Percentiles rank a stretch among this genome's conserved stretches.
These are phyloP conservation scores for Vigna mungo DNA, from an alignment of 306 rosid species.

Conservation along the genomic window DNA sequence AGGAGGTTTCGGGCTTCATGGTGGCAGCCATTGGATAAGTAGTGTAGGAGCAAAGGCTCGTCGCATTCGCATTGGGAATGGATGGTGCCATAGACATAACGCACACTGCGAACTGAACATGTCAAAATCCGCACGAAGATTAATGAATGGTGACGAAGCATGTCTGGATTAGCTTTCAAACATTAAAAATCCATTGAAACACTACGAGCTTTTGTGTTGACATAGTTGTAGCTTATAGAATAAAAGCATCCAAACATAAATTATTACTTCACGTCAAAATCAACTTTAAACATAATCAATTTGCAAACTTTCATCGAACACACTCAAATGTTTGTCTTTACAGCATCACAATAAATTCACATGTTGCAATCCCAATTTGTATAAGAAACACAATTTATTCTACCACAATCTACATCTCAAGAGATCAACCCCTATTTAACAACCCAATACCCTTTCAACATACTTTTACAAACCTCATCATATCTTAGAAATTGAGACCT, in stretches of 20 bases:
- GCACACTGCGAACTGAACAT: slow-evolving; percentile 5
- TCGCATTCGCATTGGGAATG: slow-evolving; percentile 31
- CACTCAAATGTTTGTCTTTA: not conserved
- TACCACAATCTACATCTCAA: not conserved
- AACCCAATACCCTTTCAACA: slow-evolving; percentile 1
- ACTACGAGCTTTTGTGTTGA: not conserved
- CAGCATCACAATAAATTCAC: not conserved
- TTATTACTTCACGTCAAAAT: not conserved
- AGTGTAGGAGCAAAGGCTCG: slow-evolving; percentile 56
- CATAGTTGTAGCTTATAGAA: not conserved
- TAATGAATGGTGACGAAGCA: slow-evolving; percentile 4
- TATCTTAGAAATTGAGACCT: not conserved
- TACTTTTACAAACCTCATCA: slow-evolving; percentile 16
- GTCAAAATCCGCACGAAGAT: slow-evolving; percentile 20
- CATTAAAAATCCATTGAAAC: not conserved
- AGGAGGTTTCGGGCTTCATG: slow-evolving; percentile 61
- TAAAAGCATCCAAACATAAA: not conserved
- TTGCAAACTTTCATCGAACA: not conserved
- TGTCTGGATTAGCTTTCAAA: not conserved
- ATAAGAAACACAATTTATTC: not conserved
- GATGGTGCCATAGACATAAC: not conserved
- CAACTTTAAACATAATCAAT: not conserved
- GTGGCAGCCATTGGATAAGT: slow-evolving; percentile 44
- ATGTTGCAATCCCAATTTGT: not conserved
- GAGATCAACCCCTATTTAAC: slow-evolving; percentile 5